Base-by-base conservation (phyloP, 2,329 filamentous ascomycete genomes). In the Sordariomycetes sp. region DNA sequence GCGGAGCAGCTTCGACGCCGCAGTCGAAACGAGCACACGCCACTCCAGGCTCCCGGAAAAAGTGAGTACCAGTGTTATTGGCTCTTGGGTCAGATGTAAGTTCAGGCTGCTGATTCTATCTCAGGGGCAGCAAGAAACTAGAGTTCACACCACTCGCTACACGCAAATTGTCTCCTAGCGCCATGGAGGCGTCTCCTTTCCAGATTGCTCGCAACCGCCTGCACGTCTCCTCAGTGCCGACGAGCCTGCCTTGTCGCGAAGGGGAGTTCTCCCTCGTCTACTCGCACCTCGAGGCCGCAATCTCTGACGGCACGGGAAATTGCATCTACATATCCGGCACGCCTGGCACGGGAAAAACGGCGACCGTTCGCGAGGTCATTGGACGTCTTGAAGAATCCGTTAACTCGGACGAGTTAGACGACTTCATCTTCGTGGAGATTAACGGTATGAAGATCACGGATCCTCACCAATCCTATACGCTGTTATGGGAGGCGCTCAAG, bases 371-470 rank as follows among this genome's bases (percentile, higher is more conserved):
- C 31, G 92, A 98, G 58, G 92, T 96, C 2, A 83, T 98, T 12
- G 78, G 83, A 5, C 82, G 87, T 40, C 71, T 98, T 8, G 90
- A 96, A 46, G 77, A 82, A n/a, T 79, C 86, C 1, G 92, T 96
- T 2, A 71, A 77, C 31, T 79, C 82, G 7, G 92, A 98, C 50
- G 90, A 96, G 57, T 71, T 98, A 27, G 92, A 98, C 49, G 90
- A 96, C 54, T 98, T 98, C 57, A 94, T 95, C 39, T 98, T 98
- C 46, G 88, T 98, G 41, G 92, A 98, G 58, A 96, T 98, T 62
- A 98, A 98, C 58, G 93, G 92, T 45, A 96, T 98, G 92, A 98
- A 98, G 64, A 88, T 98, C 46, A 94, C 92, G 0, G 92, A 98
- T 54, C 90, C 92, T 1, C 88, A 96, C 51, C 92, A 98, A 56